Evolutionary conservation across 768 basidiomycete genomes (phyloP).

Genomic region (Russula virescens): DNA sequence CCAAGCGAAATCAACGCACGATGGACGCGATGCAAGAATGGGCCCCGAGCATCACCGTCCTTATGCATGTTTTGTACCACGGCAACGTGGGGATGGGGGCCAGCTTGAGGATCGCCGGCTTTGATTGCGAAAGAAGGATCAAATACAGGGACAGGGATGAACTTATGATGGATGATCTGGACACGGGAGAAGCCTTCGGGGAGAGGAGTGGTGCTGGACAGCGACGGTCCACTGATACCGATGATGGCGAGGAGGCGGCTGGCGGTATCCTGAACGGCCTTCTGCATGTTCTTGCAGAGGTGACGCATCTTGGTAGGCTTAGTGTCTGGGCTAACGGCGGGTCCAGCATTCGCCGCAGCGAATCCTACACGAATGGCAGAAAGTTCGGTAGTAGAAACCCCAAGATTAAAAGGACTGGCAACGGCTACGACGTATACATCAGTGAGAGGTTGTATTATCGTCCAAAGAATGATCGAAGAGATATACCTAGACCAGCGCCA

Average conservation of each 20-base stretch:
- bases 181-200: constrained; percentile 1
- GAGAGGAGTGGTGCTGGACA: background rate
- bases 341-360: constrained; percentile 3
- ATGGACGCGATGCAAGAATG: constrained; percentile 45
- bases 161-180: constrained; percentile 4
- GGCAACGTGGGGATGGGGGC: background rate
- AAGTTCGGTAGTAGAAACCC: constrained; percentile 13
- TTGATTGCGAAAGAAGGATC: background rate
- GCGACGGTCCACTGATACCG: constrained; percentile 7
- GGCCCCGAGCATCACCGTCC: constrained; percentile 19
- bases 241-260: constrained; percentile 14
- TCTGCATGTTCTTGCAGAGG: constrained; percentile 22
- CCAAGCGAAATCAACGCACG: constrained; percentile 63
- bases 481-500: constrained; percentile 20
- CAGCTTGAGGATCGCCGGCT: background rate
- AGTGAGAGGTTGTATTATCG: background rate
- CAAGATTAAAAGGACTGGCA: constrained; percentile 12
- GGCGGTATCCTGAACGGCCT: constrained; percentile 9
- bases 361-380: constrained; percentile 20
- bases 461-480: background rate
- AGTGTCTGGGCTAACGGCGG: background rate
- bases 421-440: constrained; percentile 4
- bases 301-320: constrained; percentile 19
- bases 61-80: constrained; percentile 27
- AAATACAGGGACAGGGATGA: background rate